phyloP scores from a whole-genome alignment of 2,329 filamentous ascomycete genomes.

The Emergomyces pasteurianus region DNA sequence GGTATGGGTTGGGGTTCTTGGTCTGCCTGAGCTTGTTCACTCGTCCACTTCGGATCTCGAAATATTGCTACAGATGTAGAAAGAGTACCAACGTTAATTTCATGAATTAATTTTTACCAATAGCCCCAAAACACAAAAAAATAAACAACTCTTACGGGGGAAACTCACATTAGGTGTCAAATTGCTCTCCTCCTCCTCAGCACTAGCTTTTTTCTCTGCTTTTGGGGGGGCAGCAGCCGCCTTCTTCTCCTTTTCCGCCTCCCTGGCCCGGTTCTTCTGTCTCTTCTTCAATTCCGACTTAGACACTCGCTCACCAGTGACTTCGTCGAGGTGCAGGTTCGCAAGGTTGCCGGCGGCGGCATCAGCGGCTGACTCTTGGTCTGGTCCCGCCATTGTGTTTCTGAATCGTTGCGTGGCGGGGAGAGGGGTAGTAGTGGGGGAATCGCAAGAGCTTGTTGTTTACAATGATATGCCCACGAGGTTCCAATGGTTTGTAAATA shows the following conservation, averaged over 20 bases:
- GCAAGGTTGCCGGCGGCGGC: conserved; percentile 40
- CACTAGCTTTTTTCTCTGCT: conserved; percentile 38
- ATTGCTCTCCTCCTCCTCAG: conserved; percentile 57
- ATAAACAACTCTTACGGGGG: conserved; percentile 4
- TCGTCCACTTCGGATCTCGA: conserved; percentile 80
- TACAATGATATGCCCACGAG: neutral
- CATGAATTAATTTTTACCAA: neutral
- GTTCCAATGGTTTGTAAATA: neutral
- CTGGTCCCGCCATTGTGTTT: conserved; percentile 23
- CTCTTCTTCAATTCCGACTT: conserved; percentile 91
- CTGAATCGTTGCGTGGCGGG: conserved; percentile 4
- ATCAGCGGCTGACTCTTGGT: conserved; percentile 30
- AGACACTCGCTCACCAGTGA: conserved; percentile 77
- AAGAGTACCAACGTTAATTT: neutral
- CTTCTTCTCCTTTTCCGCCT: conserved; percentile 81
- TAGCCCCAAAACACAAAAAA: neutral
- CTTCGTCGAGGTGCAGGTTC: conserved; percentile 79
- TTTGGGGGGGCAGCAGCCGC: conserved; percentile 54
- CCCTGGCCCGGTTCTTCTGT: conserved; percentile 78
- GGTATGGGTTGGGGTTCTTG: conserved; percentile 72
- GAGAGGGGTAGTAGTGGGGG: neutral
- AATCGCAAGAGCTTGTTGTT: neutral
- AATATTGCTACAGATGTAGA: conserved; percentile 58
- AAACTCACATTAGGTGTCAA: conserved; percentile 57
- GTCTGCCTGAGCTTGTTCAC: conserved; percentile 65